Evolutionary conservation across 345 rosid genomes (phyloP).

Genomic region (Arabidopsis arenosa): DNA sequence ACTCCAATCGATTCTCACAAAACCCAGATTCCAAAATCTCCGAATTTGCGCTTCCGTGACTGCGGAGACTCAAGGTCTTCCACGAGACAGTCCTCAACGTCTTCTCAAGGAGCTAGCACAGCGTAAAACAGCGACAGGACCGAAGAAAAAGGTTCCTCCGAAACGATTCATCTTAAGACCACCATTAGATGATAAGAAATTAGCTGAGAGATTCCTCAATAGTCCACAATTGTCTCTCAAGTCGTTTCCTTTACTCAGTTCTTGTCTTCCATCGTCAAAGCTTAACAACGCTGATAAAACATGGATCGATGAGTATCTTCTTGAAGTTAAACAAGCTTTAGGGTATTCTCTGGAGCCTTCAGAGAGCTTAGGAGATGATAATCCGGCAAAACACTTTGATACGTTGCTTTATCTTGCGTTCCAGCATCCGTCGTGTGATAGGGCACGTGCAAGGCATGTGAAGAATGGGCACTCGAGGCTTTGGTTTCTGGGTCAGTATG

Average conservation of each 20-base stretch:
- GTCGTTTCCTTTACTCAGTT: conserved; percentile 80
- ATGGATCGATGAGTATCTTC: conserved; percentile 91
- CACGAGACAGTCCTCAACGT: conserved; percentile 81
- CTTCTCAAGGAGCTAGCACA: conserved; percentile 93
- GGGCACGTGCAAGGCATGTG: conserved; percentile 82
- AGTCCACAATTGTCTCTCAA: conserved; percentile 91
- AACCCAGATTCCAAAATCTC: conserved; percentile 48
- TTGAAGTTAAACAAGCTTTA: conserved; percentile 92
- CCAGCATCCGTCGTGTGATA: conserved; percentile 90
- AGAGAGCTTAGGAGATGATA: conserved; percentile 68
- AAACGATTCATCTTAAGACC: conserved; percentile 76
- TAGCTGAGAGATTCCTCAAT: conserved; percentile 77
- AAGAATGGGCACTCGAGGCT: conserved; percentile 87
- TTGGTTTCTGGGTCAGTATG: conserved; percentile 85
- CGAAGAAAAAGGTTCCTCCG: conserved; percentile 74
- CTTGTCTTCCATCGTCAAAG: conserved; percentile 84
- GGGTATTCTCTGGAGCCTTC: conserved; percentile 86
- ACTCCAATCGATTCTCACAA: conserved; percentile 42
- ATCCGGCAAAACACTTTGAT: conserved; percentile 95
- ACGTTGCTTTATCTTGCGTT: conserved; percentile 80
- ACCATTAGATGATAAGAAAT: conserved; percentile 83
- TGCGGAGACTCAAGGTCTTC: conserved; percentile 65
- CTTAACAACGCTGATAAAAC: conserved; percentile 82
- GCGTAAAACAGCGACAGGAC: conserved; percentile 68
- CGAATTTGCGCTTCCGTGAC: conserved; percentile 58